Percentiles rank a stretch among this genome's conserved stretches.
Evolutionary conservation across 164 flowering plant species (phyloP).

Genomic region (Annona squamosa): DNA sequence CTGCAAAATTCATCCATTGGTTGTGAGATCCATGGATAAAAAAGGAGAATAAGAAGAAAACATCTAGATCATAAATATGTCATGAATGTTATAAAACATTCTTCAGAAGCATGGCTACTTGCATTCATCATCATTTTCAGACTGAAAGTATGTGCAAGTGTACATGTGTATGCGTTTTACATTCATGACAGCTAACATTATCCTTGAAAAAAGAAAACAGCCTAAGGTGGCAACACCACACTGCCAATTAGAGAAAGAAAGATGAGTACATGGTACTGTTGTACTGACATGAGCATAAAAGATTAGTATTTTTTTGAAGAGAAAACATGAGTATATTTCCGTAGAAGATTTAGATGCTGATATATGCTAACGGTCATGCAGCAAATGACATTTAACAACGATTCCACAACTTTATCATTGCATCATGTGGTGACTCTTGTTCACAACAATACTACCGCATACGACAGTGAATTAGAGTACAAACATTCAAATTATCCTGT

Average conservation of each 20-base stretch:
- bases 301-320: too few species aligned
- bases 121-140: not conserved
- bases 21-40: not conserved
- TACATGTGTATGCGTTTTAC: not conserved
- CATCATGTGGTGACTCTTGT: not conserved
- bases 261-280: not conserved
- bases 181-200: not conserved
- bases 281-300: not conserved
- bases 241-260: not conserved
- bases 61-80: not conserved
- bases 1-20: slow-evolving; percentile 30
- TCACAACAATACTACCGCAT: not conserved
- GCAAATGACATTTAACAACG: not conserved
- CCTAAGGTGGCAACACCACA: not conserved
- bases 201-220: not conserved
- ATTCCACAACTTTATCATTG: not conserved
- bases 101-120: not conserved
- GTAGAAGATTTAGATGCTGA: too few species aligned
- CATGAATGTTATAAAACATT: not conserved
- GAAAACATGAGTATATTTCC: too few species aligned
- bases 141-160: too few species aligned
- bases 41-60: not conserved
- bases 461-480: not conserved
- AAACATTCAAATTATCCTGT: not conserved
- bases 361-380: too few species aligned